Percentiles rank a stretch among this genome's conserved stretches.
Conservation (phyloP, 2,329 filamentous ascomycete genomes). For the Fusarium siculi region DNA sequence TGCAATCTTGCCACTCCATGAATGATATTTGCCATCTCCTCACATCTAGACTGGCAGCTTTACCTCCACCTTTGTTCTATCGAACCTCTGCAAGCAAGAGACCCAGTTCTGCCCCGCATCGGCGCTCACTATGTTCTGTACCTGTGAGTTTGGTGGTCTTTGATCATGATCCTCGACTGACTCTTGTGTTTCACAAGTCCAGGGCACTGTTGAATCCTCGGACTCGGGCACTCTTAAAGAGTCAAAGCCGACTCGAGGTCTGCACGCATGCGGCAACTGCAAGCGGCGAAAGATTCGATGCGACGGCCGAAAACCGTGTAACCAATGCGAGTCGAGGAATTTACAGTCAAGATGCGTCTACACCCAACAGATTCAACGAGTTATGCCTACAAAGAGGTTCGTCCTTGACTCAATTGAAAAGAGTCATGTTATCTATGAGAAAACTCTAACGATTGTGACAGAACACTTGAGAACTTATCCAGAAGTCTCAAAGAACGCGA, state of each 20-base stretch:
- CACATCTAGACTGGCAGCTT: background rate
- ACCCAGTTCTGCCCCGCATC: background rate
- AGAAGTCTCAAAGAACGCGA: slow-evolving; percentile 5
- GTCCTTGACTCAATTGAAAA: background rate
- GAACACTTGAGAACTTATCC: background rate
- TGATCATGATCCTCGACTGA: background rate
- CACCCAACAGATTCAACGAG: background rate
- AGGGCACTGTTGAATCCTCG: background rate
- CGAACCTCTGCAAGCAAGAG: background rate
- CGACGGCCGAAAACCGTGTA: slow-evolving; percentile 9
- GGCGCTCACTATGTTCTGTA: background rate
- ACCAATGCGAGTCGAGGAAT: background rate
- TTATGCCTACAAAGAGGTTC: background rate
- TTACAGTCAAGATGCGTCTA: background rate
- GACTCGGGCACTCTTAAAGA: background rate
- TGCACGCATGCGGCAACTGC: background rate
- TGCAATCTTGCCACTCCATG: background rate
- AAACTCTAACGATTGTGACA: background rate
- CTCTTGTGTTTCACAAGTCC: background rate
- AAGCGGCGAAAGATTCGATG: slow-evolving; percentile 6
- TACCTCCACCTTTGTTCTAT: background rate
- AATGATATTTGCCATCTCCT: background rate
- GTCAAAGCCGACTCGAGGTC: background rate
- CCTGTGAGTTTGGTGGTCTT: background rate
- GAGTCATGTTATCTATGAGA: background rate